Conservation (phyloP, 352 stramenopile genomes). For the Phytopythium litorale region DNA sequence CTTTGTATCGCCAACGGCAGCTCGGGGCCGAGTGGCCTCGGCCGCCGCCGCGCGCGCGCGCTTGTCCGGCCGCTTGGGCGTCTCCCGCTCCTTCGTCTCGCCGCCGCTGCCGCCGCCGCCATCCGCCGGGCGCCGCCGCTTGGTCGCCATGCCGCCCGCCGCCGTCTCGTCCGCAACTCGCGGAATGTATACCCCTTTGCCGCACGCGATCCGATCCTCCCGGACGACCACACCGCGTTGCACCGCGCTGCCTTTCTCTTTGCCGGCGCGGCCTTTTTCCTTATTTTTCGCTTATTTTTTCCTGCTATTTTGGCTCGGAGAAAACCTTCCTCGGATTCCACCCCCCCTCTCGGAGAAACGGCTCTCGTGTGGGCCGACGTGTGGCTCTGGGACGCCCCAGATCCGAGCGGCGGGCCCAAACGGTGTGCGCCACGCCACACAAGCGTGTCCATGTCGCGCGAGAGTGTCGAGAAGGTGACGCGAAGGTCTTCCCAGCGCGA, state of each 20-base stretch:
- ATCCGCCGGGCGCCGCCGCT: neutral
- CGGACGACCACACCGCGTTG: neutral
- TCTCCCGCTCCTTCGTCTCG: conserved; percentile 6
- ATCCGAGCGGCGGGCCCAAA: neutral
- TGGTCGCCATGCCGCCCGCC: conserved; percentile 2
- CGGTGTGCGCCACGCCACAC: neutral
- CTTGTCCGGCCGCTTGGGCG: conserved; percentile 7
- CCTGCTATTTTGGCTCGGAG: neutral
- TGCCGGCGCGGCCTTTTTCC: neutral
- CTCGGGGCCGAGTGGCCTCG: neutral
- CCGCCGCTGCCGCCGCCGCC: conserved; percentile 7
- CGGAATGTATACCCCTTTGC: neutral
- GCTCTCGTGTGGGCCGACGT: conserved; percentile 15
- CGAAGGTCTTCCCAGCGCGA: too few species aligned
- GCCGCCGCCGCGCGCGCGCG: neutral
- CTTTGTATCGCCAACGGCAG: neutral
- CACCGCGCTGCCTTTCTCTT: conserved; percentile 3
- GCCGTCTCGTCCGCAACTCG: neutral
- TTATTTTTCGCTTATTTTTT: neutral
- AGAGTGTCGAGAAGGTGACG: too few species aligned
- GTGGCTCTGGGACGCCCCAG: conserved; percentile 17
- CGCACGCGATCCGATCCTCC: neutral
- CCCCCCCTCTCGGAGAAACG: conserved; percentile 14
- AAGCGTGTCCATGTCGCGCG: neutral
- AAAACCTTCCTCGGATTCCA: neutral